Conservation (phyloP, 495 filamentous ascomycete genomes). For the Lepidopterella palustris region DNA sequence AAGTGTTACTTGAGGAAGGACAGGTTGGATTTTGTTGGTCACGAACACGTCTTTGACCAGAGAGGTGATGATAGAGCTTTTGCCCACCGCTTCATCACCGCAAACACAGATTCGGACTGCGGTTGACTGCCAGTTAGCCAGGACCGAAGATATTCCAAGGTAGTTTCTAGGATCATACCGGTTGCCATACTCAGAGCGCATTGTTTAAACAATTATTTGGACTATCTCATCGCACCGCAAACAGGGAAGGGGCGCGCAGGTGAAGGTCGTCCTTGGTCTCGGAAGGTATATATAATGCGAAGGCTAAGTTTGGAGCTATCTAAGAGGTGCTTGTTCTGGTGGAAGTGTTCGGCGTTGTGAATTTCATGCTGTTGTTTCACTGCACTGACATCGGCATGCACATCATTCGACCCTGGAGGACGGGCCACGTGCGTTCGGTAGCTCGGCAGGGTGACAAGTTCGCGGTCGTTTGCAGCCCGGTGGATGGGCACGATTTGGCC, state of each 20-base stretch:
- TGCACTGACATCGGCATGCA: too few relatives aligned
- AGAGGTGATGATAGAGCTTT: constrained; percentile 65
- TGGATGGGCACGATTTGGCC: too few relatives aligned
- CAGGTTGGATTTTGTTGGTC: constrained; percentile 84
- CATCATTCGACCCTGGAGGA: too few relatives aligned
- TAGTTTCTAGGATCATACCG: constrained; percentile 6
- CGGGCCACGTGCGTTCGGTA: background rate
- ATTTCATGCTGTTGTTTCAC: too few relatives aligned
- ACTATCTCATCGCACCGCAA: background rate
- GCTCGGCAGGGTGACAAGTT: too few relatives aligned
- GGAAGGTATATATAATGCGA: background rate
- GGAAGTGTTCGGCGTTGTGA: too few relatives aligned
- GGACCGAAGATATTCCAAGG: background rate
- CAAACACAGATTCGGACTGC: constrained; percentile 91
- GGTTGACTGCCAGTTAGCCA: background rate
- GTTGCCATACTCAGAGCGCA: constrained; percentile 23
- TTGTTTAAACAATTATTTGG: too few relatives aligned
- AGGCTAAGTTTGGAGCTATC: background rate
- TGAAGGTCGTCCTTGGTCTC: background rate
- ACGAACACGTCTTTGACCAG: constrained; percentile 95
- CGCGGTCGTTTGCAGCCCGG: too few relatives aligned
- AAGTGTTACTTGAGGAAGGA: constrained; percentile 89
- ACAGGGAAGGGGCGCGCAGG: background rate
- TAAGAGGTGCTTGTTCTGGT: background rate
- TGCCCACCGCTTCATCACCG: constrained; percentile 75